Conservation (phyloP, 2,329 filamentous ascomycete species). For the Fusarium concolor region DNA sequence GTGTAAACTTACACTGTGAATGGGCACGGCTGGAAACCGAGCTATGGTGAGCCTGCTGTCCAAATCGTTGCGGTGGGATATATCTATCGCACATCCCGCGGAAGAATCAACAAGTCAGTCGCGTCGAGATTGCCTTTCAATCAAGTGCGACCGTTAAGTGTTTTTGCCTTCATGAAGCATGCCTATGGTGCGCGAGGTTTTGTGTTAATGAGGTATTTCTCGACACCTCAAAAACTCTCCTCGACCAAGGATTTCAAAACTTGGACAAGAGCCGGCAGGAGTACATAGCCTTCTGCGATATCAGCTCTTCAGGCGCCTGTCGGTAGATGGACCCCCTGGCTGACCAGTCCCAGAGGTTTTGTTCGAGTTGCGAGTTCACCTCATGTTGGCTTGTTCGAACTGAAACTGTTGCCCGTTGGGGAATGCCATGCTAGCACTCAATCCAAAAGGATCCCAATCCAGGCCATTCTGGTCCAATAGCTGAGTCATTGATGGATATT, state of each 20-base stretch:
- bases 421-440: slow-evolving; percentile 96
- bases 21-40: slow-evolving; percentile 1
- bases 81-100: slow-evolving; percentile 43
- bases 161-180: slow-evolving; percentile 25
- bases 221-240: slow-evolving; percentile 9
- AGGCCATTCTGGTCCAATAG: slow-evolving; percentile 78
- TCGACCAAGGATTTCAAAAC: slow-evolving; percentile 17
- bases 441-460: slow-evolving; percentile 92
- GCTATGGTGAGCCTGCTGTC: slow-evolving; percentile 13
- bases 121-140: slow-evolving; percentile 40
- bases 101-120: slow-evolving; percentile 38
- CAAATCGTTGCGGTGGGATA: slow-evolving; percentile 39
- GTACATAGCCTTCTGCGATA: slow-evolving; percentile 5
- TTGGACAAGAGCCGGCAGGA: slow-evolving; percentile 24
- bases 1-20: neutral
- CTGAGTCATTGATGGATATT: slow-evolving; percentile 73
- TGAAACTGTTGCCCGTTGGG: slow-evolving; percentile 81
- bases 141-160: slow-evolving; percentile 40
- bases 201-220: slow-evolving; percentile 1
- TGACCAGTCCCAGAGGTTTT: slow-evolving; percentile 15
- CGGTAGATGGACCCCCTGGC: slow-evolving; percentile 22
- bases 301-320: slow-evolving; percentile 29
- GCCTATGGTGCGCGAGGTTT: slow-evolving; percentile 8
- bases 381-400: slow-evolving; percentile 72
- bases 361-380: slow-evolving; percentile 46